These are phyloP conservation scores for Lachnellula occidentalis DNA, from an alignment of 2,329 filamentous ascomycete species.

Conservation along the genomic window DNA sequence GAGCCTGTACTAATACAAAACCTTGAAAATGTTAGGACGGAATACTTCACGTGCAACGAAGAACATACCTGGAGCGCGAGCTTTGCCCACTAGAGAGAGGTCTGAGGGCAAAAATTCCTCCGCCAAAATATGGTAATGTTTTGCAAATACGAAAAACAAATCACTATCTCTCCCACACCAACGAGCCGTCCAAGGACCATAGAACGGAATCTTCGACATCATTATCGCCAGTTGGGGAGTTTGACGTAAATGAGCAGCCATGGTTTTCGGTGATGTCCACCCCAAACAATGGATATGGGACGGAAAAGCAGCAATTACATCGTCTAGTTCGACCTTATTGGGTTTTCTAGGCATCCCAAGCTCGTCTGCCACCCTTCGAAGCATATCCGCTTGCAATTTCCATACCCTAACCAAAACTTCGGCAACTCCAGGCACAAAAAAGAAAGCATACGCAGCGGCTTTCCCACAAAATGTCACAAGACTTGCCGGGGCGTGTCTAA, in stretches of 20 bases:
- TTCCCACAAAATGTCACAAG: slow-evolving; percentile 67
- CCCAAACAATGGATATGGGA: slow-evolving; percentile 51
- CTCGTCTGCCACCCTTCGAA: slow-evolving; percentile 57
- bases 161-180: slow-evolving; percentile 72
- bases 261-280: slow-evolving; percentile 52
- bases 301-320: slow-evolving; percentile 34
- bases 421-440: slow-evolving; percentile 66
- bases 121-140: slow-evolving; percentile 62
- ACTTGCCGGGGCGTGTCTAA: slow-evolving; percentile 49
- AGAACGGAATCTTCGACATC: slow-evolving; percentile 58
- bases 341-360: slow-evolving; percentile 52
- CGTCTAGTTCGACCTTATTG: slow-evolving; percentile 36
- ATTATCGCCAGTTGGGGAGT: slow-evolving; percentile 51
- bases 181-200: slow-evolving; percentile 61
- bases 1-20: slow-evolving; percentile 61
- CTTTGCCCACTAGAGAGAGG: slow-evolving; percentile 47
- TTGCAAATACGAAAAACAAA: slow-evolving; percentile 68
- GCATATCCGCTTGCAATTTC: slow-evolving; percentile 52
- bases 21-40: slow-evolving; percentile 34
- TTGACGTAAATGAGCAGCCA: slow-evolving; percentile 49
- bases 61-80: slow-evolving; percentile 47
- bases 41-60: background rate
- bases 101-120: slow-evolving; percentile 51
- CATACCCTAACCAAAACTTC: slow-evolving; percentile 63
- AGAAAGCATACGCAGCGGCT: slow-evolving; percentile 67